phyloP scores from a whole-genome alignment of 257 asterid genomes.

The Plantago major region DNA sequence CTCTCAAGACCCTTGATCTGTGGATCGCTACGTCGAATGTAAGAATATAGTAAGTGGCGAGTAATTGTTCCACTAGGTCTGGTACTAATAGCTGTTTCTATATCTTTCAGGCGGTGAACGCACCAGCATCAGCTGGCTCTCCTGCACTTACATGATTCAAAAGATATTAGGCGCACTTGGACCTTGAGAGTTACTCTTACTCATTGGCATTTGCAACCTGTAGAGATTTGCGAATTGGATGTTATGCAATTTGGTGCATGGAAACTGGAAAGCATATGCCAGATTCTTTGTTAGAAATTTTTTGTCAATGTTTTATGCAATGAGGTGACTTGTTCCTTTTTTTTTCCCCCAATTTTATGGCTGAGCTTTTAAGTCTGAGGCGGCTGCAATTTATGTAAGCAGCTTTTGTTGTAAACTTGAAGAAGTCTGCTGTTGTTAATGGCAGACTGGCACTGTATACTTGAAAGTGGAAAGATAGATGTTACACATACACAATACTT shows the following conservation, averaged over 20 bases:
- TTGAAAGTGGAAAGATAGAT: too few species aligned
- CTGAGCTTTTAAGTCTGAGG: neutral
- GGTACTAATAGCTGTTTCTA: constrained; percentile 5
- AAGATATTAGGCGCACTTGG: too few species aligned
- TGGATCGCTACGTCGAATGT: constrained; percentile 72
- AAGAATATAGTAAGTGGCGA: constrained; percentile 22
- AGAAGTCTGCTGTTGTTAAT: too few species aligned
- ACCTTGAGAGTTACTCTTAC: neutral
- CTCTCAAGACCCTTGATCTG: constrained; percentile 57
- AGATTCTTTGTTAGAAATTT: too few species aligned
- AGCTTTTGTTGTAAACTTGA: too few species aligned
- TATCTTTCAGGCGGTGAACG: constrained; percentile 41
- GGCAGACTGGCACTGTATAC: too few species aligned
- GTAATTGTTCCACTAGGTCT: neutral
- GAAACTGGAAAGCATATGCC: too few species aligned
- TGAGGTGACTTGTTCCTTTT: too few species aligned
- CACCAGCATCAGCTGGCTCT: constrained; percentile 18
- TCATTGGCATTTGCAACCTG: neutral
- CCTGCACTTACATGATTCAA: constrained; percentile 20
- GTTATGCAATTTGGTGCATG: too few species aligned
- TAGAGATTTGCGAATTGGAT: neutral
- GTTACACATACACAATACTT: neutral
- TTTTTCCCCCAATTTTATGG: too few species aligned
- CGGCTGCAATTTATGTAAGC: neutral
- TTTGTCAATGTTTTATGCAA: too few species aligned